phyloP scores from a whole-genome alignment of 495 filamentous ascomycete genomes.

The Neurospora sp. region DNA sequence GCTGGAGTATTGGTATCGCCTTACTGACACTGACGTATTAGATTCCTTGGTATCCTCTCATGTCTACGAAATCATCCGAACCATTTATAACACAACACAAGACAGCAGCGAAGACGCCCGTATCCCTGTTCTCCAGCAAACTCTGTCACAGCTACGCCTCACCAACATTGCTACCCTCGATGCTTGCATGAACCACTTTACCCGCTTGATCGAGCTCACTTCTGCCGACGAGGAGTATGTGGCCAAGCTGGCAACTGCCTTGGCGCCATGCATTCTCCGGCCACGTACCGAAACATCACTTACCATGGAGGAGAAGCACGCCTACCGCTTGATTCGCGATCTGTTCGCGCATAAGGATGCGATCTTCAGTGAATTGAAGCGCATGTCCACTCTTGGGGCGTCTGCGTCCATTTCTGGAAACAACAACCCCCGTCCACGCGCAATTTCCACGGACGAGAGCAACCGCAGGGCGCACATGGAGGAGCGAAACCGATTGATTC shows the following conservation, averaged over 20 bases:
- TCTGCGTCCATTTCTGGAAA: conserved; percentile 32
- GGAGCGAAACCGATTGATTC: conserved; percentile 75
- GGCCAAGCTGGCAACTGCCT: conserved; percentile 58
- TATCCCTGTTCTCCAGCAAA: conserved; percentile 88
- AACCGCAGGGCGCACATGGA: conserved; percentile 91
- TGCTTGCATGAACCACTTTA: conserved; percentile 96
- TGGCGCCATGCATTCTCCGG: conserved; percentile 82
- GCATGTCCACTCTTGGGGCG: conserved; percentile 61
- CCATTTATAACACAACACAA: conserved; percentile 80
- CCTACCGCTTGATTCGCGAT: conserved; percentile 85
- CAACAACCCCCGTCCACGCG: conserved; percentile 56
- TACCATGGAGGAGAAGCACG: conserved; percentile 90
- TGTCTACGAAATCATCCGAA: conserved; percentile 98
- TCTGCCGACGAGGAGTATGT: conserved; percentile 88
- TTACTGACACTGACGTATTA: conserved; percentile 23
- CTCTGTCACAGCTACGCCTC: conserved; percentile 84
- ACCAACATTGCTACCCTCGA: conserved; percentile 98
- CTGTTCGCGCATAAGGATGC: conserved; percentile 87
- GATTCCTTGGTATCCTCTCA: conserved; percentile 97
- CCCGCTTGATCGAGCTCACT: conserved; percentile 89
- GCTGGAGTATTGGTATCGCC: neutral
- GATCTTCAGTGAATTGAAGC: conserved; percentile 94
- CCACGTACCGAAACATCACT: conserved; percentile 77
- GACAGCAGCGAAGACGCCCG: conserved; percentile 58
- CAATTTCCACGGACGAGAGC: conserved; percentile 92